Percentiles rank a stretch among this genome's conserved stretches.
Conservation (phyloP, 2,329 filamentous ascomycete species). For the Talaromyces islandicus region DNA sequence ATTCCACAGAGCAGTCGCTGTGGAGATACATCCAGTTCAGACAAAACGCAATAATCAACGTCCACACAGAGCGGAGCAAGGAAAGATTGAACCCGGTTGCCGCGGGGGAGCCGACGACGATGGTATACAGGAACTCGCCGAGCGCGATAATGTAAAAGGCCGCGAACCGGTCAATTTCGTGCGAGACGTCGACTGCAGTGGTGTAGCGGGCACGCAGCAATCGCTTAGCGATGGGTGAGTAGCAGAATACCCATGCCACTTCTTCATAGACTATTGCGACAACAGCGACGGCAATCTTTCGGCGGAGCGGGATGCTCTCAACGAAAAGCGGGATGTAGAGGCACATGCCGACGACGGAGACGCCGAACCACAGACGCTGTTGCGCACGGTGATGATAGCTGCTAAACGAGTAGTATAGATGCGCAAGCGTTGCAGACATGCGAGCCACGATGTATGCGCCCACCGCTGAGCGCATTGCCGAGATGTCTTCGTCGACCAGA, state of each 20-base stretch:
- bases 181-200: constrained; percentile 45
- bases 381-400: constrained; percentile 45
- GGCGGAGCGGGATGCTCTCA: constrained; percentile 33
- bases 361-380: constrained; percentile 39
- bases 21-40: constrained; percentile 48
- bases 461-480: constrained; percentile 41
- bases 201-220: constrained; percentile 40
- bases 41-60: constrained; percentile 45
- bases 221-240: constrained; percentile 41
- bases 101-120: constrained; percentile 44
- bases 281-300: constrained; percentile 39
- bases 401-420: constrained; percentile 41
- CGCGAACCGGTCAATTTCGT: constrained; percentile 46
- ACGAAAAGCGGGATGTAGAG: constrained; percentile 42
- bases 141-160: constrained; percentile 50
- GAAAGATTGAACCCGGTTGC: constrained; percentile 40
- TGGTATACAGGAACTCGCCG: constrained; percentile 45
- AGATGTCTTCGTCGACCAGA: constrained; percentile 37
- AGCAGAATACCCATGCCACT: constrained; percentile 39
- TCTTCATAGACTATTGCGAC: constrained; percentile 41
- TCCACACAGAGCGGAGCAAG: constrained; percentile 44
- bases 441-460: constrained; percentile 45
- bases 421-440: constrained; percentile 32
- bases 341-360: constrained; percentile 38
- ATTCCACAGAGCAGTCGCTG: constrained; percentile 41